Conservation (phyloP, 441 rosid species). For the Croton laevigatus region DNA sequence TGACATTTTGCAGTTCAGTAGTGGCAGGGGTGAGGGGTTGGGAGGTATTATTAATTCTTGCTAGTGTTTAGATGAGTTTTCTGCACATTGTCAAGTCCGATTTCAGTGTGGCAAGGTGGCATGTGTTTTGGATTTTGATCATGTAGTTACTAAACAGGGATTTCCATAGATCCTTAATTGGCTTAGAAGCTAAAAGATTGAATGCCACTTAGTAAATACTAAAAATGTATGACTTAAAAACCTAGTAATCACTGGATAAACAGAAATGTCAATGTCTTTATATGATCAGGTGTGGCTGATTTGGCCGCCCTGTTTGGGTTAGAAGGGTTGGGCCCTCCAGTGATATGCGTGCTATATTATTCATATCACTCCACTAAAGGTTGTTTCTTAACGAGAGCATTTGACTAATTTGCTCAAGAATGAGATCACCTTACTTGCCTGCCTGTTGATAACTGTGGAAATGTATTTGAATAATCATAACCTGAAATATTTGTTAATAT, state of each 20-base stretch:
- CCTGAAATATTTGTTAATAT: conserved; percentile 12
- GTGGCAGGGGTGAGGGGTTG: not conserved
- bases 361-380: not conserved
- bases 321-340: not conserved
- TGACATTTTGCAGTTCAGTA: not conserved
- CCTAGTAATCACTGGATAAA: not conserved
- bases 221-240: no score
- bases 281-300: not conserved
- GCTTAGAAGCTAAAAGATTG: not conserved
- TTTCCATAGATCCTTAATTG: not conserved
- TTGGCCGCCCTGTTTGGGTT: not conserved
- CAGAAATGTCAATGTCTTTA: not conserved
- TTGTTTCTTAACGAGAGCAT: not conserved
- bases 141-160: not conserved
- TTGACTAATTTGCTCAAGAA: conserved; percentile 3
- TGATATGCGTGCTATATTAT: conserved; percentile 2
- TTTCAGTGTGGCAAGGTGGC: not conserved
- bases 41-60: not conserved
- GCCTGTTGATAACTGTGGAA: conserved; percentile 4
- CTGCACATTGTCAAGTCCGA: not conserved
- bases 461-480: conserved; percentile 1
- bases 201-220: not conserved
- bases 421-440: not conserved
- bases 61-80: not conserved
- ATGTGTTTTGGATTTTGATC: not conserved